Base-by-base conservation (phyloP, 257 asterid genomes). In the Primulina eburnea region DNA sequence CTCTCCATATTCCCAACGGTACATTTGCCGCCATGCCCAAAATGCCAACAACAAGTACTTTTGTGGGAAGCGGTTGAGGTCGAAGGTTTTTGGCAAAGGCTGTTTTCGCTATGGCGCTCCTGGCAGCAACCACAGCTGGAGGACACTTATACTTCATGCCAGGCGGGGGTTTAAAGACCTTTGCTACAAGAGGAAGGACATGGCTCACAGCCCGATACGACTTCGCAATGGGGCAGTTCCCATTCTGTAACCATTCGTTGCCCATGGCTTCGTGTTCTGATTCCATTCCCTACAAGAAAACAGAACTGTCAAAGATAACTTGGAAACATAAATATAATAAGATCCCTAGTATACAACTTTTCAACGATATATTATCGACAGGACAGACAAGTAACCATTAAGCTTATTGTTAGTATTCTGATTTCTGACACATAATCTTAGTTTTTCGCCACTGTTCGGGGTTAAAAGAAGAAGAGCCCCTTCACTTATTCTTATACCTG, bases 1-100 rank as follows among this genome's bases (percentile, higher is more conserved):
- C 98, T 74, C 98, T 83, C 98, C 98, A 92, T 69, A 92, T 72
- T 21, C 98, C 98, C 61, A 92, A 59, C n/a, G 98, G 98, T 55
- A 92, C 59, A 67, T 92, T 92, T 53, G 84, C 92, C 1, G 97
- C 96, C 92, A 92, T 88, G 50, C 98, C 96, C 62, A 92, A 63
- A 40, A 81, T 65, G 24, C 98, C 98, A 12, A 92, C 87, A 1
- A 78, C 96, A 2, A 92, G 84, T 60, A 92, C 18, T 77, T 92
- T 92, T 60, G 87, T 80, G 2, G 97, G 95, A 12, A 90, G 84
- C 11, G 98, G 93, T 53, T 92, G 98, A 11, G 98, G 98, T 67
- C 98, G 66, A n/a, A 92, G 89, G 76, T 87, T 86, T 73, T 85
- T 90, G 0, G 95, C 97, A 7, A 92, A 92, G 17, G 97, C 90